Conservation (phyloP, 2,329 filamentous ascomycete genomes). For the Fusarium haematococcum region DNA sequence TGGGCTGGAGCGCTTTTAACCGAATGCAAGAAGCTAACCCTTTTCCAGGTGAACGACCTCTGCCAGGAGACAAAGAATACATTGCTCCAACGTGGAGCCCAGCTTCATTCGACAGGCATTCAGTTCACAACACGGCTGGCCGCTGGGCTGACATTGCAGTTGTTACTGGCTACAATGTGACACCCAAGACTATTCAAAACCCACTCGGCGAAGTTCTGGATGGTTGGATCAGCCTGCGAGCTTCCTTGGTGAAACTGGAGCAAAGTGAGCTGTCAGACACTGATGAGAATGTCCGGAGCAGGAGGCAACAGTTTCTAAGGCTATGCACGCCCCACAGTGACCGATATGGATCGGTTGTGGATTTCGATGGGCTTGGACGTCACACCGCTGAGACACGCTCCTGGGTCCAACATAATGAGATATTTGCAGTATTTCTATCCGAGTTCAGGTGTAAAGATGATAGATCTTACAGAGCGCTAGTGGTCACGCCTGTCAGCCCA, state of each 20-base stretch:
- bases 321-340: neutral
- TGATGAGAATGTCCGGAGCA: neutral
- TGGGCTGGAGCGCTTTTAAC: neutral
- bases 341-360: neutral
- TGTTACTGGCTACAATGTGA: neutral
- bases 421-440: neutral
- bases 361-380: neutral
- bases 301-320: neutral
- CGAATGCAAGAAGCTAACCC: neutral
- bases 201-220: neutral
- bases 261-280: neutral
- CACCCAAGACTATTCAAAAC: neutral
- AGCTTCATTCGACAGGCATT: neutral
- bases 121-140: neutral
- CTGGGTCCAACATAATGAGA: neutral
- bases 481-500: neutral
- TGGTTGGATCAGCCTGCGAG: neutral
- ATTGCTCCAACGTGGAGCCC: neutral
- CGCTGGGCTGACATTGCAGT: neutral
- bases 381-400: neutral
- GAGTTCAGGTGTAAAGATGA: neutral
- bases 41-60: neutral
- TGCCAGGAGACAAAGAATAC: neutral
- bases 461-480: neutral
- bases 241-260: neutral